phyloP scores from a whole-genome alignment of 495 filamentous ascomycete genomes.

The Pyrenula massariospora region DNA sequence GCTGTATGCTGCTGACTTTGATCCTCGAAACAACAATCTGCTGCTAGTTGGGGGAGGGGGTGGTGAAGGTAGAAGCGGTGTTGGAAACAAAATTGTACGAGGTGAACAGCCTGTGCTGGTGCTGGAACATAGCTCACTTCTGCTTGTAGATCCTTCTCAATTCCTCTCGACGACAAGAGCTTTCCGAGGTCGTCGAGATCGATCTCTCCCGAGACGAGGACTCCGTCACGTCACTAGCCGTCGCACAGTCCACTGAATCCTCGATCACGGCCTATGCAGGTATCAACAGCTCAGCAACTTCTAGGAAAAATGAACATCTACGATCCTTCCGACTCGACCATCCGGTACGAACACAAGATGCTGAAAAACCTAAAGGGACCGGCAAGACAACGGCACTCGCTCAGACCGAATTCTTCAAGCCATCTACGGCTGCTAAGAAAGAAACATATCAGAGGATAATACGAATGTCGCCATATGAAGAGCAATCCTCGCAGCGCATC shows the following conservation, averaged over 20 bases:
- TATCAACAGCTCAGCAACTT: slow-evolving; percentile 68
- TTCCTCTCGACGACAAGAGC: slow-evolving; percentile 44
- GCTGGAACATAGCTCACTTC: neutral
- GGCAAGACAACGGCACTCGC: slow-evolving; percentile 17
- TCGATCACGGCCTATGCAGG: slow-evolving; percentile 63
- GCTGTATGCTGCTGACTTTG: slow-evolving; percentile 85
- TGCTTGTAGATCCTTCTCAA: slow-evolving; percentile 54
- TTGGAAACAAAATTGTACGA: slow-evolving; percentile 81
- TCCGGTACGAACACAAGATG: slow-evolving; percentile 18
- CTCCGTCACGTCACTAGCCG: slow-evolving; percentile 73
- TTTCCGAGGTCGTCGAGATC: slow-evolving; percentile 59
- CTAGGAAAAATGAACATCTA: slow-evolving; percentile 72
- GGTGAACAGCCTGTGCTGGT: slow-evolving; percentile 1
- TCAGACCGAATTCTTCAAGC: slow-evolving; percentile 11
- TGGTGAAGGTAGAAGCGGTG: slow-evolving; percentile 69
- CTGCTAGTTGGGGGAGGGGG: slow-evolving; percentile 87
- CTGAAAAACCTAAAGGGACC: slow-evolving; percentile 11
- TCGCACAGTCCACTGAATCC: slow-evolving; percentile 41
- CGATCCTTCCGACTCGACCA: slow-evolving; percentile 59
- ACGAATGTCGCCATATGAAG: slow-evolving; percentile 54
- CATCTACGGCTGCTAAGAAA: slow-evolving; percentile 23
- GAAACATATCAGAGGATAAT: slow-evolving; percentile 73
- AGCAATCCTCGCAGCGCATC: slow-evolving; percentile 37
- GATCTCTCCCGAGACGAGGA: slow-evolving; percentile 82
- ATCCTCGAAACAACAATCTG: slow-evolving; percentile 60